A percentile compares a stretch with the other conserved stretches of the same genome.
Evolutionary conservation across 2,329 filamentous ascomycete genomes (phyloP).

Genomic region (Dothidotthia symphoricarpi): DNA sequence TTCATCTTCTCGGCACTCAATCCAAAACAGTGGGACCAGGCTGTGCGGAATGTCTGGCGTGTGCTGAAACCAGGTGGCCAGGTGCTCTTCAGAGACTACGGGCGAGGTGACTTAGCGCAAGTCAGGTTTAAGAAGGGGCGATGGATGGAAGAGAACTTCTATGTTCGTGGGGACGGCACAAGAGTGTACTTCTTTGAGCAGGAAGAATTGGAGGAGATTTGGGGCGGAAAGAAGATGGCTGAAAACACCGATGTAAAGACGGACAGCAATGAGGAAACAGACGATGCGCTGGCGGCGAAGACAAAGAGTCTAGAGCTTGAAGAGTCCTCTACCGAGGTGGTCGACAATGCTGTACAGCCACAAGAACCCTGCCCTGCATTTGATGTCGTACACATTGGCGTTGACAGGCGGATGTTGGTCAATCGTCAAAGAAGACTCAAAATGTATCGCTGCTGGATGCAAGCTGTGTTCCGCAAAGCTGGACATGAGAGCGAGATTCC

Average conservation of each 20-base stretch:
- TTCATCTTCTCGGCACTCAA: slow-evolving; percentile 95
- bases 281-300: slow-evolving; percentile 4
- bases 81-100: slow-evolving; percentile 95
- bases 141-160: slow-evolving; percentile 95
- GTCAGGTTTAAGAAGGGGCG: slow-evolving; percentile 95
- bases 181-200: slow-evolving; percentile 96
- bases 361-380: slow-evolving; percentile 45
- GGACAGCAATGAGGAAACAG: slow-evolving; percentile 2
- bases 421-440: slow-evolving; percentile 89
- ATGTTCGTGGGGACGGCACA: slow-evolving; percentile 91
- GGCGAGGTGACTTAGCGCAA: slow-evolving; percentile 90
- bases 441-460: slow-evolving; percentile 98
- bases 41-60: slow-evolving; percentile 75
- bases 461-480: slow-evolving; percentile 72
- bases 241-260: slow-evolving; percentile 1
- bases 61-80: slow-evolving; percentile 90
- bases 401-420: slow-evolving; percentile 85
- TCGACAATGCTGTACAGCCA: slow-evolving; percentile 3
- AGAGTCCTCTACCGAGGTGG: neutral
- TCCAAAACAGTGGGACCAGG: slow-evolving; percentile 78
- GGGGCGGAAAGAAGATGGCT: slow-evolving; percentile 53
- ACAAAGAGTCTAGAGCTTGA: slow-evolving; percentile 7
- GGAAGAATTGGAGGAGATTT: slow-evolving; percentile 77
- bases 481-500: slow-evolving; percentile 32
- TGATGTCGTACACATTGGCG: slow-evolving; percentile 72